Percentiles rank a stretch among this genome's conserved stretches.
Conservation (phyloP, 495 filamentous ascomycete species). For the Podospora appendiculata region DNA sequence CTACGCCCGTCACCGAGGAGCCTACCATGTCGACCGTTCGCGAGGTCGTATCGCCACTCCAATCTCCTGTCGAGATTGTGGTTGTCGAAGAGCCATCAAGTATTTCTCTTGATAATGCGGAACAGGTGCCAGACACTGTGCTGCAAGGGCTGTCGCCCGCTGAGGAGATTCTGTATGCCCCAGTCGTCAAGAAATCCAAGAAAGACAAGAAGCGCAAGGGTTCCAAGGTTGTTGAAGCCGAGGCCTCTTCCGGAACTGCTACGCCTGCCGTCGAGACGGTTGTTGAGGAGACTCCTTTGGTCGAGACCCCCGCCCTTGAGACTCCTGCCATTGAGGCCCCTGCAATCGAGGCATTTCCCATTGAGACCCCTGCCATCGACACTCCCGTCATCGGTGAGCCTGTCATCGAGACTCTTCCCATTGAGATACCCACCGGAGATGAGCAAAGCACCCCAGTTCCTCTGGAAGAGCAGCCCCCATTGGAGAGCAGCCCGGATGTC, state of each 20-base stretch:
- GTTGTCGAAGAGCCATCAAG: not conserved
- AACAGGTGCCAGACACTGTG: no score
- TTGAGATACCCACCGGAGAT: not conserved
- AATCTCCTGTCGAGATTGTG: not conserved
- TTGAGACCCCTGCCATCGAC: not conserved
- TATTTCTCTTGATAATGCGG: no score
- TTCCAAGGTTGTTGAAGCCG: slow-evolving; percentile 3
- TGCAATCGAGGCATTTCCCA: not conserved
- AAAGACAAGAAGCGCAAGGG: slow-evolving; percentile 17
- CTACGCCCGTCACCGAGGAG: slow-evolving; percentile 19
- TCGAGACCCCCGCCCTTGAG: not conserved
- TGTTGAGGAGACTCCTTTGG: not conserved
- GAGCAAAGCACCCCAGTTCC: slow-evolving; percentile 1
- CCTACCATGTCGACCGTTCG: not conserved
- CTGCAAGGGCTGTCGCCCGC: no score
- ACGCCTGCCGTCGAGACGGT: not conserved
- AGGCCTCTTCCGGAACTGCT: slow-evolving; percentile 7
- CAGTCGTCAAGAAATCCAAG: slow-evolving; percentile 9
- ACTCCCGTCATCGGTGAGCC: no score
- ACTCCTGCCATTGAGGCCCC: not conserved
- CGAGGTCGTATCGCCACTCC: not conserved
- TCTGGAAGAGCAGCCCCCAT: no score
- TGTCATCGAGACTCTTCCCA: no score
- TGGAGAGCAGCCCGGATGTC: no score
- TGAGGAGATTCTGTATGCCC: no score